Percentiles rank a stretch among this genome's conserved stretches.
Evolutionary conservation across 768 basidiomycete genomes (phyloP).

Genomic region (Naganishia vishniacii): DNA sequence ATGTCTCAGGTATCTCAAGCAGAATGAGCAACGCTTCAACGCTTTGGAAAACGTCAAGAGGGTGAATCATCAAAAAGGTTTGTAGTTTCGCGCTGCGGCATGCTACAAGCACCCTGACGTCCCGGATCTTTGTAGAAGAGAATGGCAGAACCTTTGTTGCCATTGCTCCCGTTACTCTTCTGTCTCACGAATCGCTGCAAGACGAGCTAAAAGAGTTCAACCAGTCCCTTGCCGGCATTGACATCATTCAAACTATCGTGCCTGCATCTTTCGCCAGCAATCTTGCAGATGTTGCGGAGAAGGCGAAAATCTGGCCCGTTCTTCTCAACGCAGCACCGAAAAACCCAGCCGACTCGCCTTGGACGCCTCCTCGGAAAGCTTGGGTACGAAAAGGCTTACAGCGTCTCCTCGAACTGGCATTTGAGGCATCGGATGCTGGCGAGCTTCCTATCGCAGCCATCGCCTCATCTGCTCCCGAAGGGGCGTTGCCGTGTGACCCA

Average conservation of each 20-base stretch:
- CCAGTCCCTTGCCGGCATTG: constrained; percentile 26
- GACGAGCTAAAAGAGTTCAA: constrained; percentile 27
- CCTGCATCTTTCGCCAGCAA: constrained; percentile 68
- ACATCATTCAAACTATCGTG: constrained; percentile 49
- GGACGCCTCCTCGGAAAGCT: constrained; percentile 61
- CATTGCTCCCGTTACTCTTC: constrained; percentile 29
- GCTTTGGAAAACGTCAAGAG: constrained; percentile 39
- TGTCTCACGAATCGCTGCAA: constrained; percentile 24
- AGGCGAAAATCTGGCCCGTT: constrained; percentile 74
- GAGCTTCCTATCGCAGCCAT: constrained; percentile 77
- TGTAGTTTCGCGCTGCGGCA: neutral
- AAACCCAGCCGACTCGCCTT: constrained; percentile 60
- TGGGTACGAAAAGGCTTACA: constrained; percentile 74
- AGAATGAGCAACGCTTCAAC: constrained; percentile 28
- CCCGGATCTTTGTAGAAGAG: neutral
- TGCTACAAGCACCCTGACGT: neutral
- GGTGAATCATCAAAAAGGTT: constrained; percentile 30
- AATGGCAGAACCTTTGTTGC: constrained; percentile 33
- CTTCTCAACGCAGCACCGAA: constrained; percentile 31
- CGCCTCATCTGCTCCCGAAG: constrained; percentile 53
- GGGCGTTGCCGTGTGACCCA: constrained; percentile 33
- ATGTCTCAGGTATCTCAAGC: constrained; percentile 29
- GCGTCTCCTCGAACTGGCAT: constrained; percentile 55
- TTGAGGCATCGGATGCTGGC: constrained; percentile 52
- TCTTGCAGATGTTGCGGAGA: constrained; percentile 59